These are phyloP conservation scores for Botrytis cinerea DNA, from an alignment of 2,329 filamentous ascomycete genomes.

Conservation along the genomic window DNA sequence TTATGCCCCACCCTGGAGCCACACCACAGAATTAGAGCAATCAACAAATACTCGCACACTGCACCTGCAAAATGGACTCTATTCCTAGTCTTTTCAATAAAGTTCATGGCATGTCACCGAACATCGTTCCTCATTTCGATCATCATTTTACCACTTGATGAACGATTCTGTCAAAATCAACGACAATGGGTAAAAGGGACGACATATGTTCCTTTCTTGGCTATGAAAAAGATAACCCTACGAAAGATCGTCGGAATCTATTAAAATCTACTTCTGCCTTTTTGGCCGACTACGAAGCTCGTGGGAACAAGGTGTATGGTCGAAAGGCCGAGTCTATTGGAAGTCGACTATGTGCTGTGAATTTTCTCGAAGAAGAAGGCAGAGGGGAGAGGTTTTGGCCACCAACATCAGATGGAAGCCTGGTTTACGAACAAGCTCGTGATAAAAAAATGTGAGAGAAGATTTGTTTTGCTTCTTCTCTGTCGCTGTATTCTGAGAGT, in stretches of 20 bases:
- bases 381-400: conserved; percentile 25
- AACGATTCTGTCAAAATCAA: neutral
- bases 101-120: neutral
- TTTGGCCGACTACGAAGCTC: conserved; percentile 21
- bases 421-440: conserved; percentile 15
- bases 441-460: conserved; percentile 19
- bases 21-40: conserved; percentile 15
- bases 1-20: conserved; percentile 13
- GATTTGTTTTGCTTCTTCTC: neutral
- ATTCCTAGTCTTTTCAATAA: conserved; percentile 12
- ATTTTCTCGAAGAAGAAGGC: conserved; percentile 24
- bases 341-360: conserved; percentile 23
- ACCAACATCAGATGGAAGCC: conserved; percentile 10
- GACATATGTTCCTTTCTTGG: conserved; percentile 26
- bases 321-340: conserved; percentile 13
- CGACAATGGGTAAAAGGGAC: conserved; percentile 17
- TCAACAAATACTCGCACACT: conserved; percentile 16
- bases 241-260: conserved; percentile 20
- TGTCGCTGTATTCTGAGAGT: neutral
- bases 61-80: neutral
- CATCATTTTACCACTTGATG: neutral
- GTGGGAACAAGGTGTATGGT: conserved; percentile 20
- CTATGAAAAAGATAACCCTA: conserved; percentile 23
- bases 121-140: neutral
- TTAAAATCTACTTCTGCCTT: conserved; percentile 20